These are phyloP conservation scores for Trypanosomatidae sp. DNA, from an alignment of 208 protist genomes.

Conservation along the genomic window DNA sequence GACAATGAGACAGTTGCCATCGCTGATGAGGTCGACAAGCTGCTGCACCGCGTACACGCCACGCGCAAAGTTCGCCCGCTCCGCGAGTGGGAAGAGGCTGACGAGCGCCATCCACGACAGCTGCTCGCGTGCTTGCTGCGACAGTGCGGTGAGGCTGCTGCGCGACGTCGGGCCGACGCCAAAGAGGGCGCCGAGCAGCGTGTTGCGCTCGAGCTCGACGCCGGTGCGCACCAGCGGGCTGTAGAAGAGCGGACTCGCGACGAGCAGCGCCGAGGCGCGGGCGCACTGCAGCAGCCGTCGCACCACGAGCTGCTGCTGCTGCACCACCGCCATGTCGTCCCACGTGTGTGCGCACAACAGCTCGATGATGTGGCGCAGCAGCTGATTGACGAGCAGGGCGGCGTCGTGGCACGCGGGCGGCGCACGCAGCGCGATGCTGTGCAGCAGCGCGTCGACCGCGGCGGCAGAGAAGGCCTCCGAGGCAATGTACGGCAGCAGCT, in stretches of 20 bases:
- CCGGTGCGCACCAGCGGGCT: conserved; percentile 26
- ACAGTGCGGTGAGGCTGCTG: not conserved
- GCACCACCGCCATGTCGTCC: conserved; percentile 21
- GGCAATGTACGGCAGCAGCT: conserved; percentile 70
- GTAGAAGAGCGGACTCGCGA: conserved; percentile 40
- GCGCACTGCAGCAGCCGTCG: conserved; percentile 27
- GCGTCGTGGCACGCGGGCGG: conserved; percentile 14
- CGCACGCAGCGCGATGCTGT: conserved; percentile 22
- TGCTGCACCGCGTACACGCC: conserved; percentile 40
- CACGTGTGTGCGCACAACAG: conserved; percentile 23
- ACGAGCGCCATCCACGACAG: conserved; percentile 19
- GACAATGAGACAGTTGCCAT: conserved; percentile 38
- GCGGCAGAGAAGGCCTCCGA: conserved; percentile 30
- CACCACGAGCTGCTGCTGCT: conserved; percentile 28
- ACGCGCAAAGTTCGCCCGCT: conserved; percentile 19
- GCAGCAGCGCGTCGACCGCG: conserved; percentile 50
- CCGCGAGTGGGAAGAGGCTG: conserved; percentile 24
- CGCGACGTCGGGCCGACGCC: conserved; percentile 26
- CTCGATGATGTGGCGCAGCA: conserved; percentile 51
- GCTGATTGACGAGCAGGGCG: conserved; percentile 41
- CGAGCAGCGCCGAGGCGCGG: conserved; percentile 18
- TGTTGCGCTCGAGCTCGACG: conserved; percentile 44
- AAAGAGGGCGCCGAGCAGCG: conserved; percentile 61
- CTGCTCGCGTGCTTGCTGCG: not conserved
- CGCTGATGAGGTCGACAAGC: conserved; percentile 16